Conservation (phyloP, 176 grass and related monocot species). For the Rhynchospora breviuscula region DNA sequence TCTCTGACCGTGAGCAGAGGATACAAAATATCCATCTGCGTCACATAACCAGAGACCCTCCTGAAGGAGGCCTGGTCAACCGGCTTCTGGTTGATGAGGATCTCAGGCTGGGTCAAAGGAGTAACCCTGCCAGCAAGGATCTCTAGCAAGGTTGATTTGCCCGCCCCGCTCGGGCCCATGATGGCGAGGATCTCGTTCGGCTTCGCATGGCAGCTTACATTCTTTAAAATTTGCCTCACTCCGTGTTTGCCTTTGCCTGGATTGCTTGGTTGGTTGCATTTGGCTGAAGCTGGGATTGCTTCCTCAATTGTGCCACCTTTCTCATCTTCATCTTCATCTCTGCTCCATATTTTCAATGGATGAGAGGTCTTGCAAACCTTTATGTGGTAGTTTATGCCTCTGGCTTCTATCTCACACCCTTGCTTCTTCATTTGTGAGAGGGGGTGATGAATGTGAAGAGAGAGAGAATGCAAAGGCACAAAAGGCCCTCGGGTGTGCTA, state of each 20-base stretch:
- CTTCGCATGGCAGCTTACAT: conserved; percentile 47
- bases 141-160: conserved; percentile 69
- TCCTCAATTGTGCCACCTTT: background rate
- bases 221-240: conserved; percentile 41
- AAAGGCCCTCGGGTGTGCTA: conserved; percentile 20
- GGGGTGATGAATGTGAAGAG: background rate
- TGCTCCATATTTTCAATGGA: conserved; percentile 61
- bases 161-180: conserved; percentile 60
- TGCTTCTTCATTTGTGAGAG: conserved; percentile 34
- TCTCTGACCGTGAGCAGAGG: conserved; percentile 65
- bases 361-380: conserved; percentile 23
- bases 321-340: conserved; percentile 34
- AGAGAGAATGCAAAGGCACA: background rate
- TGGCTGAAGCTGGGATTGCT: background rate
- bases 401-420: conserved; percentile 60
- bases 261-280: conserved; percentile 11
- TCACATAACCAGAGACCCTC: conserved; percentile 46
- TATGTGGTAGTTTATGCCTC: conserved; percentile 57
- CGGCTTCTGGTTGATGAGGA: conserved; percentile 33
- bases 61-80: conserved; percentile 37
- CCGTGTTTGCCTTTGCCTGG: background rate
- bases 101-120: background rate
- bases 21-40: conserved; percentile 60
- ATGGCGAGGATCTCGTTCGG: conserved; percentile 60
- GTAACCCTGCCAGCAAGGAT: conserved; percentile 47